Base-by-base conservation (phyloP, 1,284 basidiomycete species). In the Rhizopogon parksii region DNA sequence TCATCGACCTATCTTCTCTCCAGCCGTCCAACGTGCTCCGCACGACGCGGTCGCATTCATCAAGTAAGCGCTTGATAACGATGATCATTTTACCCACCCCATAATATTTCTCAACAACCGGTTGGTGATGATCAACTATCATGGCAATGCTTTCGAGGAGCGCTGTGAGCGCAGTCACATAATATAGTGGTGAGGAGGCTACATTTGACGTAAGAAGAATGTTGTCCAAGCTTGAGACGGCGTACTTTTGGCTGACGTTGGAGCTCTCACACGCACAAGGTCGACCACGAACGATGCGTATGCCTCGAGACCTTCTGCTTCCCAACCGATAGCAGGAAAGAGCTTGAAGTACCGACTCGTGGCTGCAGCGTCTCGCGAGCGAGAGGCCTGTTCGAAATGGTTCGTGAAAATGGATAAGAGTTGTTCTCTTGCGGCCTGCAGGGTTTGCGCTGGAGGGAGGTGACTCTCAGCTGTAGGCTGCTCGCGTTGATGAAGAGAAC, bases 71-170 rank as follows among this genome's bases (percentile, higher is more conserved):
- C 12, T 78, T 74, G 2, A 95, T 80, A 12, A 99, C 94, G 17
- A 72, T 78, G 27, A 75, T 72, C 94, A 96, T 96, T 62, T 88
- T 87, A 1, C 91, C 88, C 4, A 68, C 61, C 0, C 94, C 96
- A 61, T 99, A 99, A 68, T 99, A 96, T 68, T 95, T 95, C 66
- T 98, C 95, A 0, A 99, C 95, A 1, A 99, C 83, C 1, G 94
- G 91, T 62, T 96, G 94, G 66, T 99, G 96, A 64, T 97, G 94
- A 61, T 95, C 94, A 37, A 99, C 86, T 55, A 99, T 93, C 72
- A 91, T 83, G 1, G 95, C 96, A 39, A 99, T 87, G 50, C 88
- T 89, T 70, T 99, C 96, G 58, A 98, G 95, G 0, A 99, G 77
- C 1, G 88, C 85, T 0, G 94, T 97, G 47, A 97, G 71, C 3